These are phyloP conservation scores for Papiliotrema terrestris DNA, from an alignment of 1,284 basidiomycete genomes.

Conservation along the genomic window DNA sequence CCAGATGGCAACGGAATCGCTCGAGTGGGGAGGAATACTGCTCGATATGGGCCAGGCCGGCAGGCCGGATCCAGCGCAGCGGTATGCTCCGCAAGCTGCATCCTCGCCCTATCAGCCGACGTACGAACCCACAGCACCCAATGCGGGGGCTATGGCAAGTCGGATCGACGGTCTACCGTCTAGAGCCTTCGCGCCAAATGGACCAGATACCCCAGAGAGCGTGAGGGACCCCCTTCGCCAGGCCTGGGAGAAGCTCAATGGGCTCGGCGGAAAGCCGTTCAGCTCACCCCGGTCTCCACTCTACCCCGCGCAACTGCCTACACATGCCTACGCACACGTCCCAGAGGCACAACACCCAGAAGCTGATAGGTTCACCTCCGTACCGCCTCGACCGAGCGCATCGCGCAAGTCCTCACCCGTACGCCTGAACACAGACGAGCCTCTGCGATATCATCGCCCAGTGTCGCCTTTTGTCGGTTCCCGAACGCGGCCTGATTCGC, in stretches of 20 bases:
- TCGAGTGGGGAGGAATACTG: slow-evolving; percentile 29
- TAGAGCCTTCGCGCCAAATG: neutral
- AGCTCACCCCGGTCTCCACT: neutral
- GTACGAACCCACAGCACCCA: neutral
- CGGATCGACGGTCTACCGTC: neutral
- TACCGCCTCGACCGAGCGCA: neutral
- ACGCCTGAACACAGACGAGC: slow-evolving; percentile 2
- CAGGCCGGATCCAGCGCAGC: neutral
- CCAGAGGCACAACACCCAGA: no score
- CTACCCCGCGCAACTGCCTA: neutral
- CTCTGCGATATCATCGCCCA: neutral
- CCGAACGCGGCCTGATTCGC: neutral
- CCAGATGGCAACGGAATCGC: slow-evolving; percentile 25
- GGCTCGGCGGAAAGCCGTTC: neutral
- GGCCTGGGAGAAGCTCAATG: neutral
- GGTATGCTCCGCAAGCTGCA: neutral
- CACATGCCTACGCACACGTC: no score
- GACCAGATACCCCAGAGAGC: no score
- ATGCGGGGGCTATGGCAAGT: neutral
- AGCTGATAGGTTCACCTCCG: neutral
- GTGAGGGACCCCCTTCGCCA: neutral
- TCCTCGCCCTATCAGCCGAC: neutral
- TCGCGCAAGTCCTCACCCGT: neutral
- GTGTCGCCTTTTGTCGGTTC: no score
- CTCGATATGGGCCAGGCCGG: slow-evolving; percentile 14